Base-by-base conservation (phyloP, 176 grass and related monocot species). In the Poa annua region DNA sequence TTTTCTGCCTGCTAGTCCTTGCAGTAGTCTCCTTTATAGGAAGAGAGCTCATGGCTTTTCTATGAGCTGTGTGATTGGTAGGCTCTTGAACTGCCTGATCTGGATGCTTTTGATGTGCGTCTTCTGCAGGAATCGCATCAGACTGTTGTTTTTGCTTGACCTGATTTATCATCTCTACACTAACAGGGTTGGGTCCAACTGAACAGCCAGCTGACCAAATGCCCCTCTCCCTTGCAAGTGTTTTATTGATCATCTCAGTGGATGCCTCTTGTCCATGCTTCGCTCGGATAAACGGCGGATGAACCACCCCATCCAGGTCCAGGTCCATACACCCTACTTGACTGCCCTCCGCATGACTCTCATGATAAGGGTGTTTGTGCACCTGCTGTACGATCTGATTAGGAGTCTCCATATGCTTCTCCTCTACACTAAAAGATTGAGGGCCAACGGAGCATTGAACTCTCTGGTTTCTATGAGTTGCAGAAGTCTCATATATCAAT, bases 11-110 rank as follows among this genome's bases (percentile, higher is more conserved):
- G 7, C 77, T 80, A 16, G 11, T 49, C 25, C 42, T 66, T 50
- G 77, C 60, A 51, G 44, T 66, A 51, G 77, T 36, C 26, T 80
- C 61, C 29, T 80, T 45, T 71, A 45, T 80, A 65, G 77, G 77
- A 32, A 64, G 5, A 66, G 62, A 51, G 26, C 45, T 35, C 44
- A 51, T n/a, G 3, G 26, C 60, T 50, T 65, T 57, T 55, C 8
- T 26, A 41, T 81, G 49, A 38, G 35, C 19, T 66, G 14, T 17
- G 53, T 41, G 34, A 70, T 15, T 70, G n/a, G 11, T 32, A 81
- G 65, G 33, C 33, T 70, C 33, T 5, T 19, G n/a, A 81, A 56
- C 64, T 80, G 26, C 79, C 33, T 56, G 33, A 67, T 55, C 34
- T 6, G 13, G 20, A 70, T 54, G 64, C 33, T 81, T 49, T 56